Percentiles rank a stretch among this genome's conserved stretches.
phyloP scores from a whole-genome alignment of 805 yeast genomes.

The Schwanniomyces sp. region DNA sequence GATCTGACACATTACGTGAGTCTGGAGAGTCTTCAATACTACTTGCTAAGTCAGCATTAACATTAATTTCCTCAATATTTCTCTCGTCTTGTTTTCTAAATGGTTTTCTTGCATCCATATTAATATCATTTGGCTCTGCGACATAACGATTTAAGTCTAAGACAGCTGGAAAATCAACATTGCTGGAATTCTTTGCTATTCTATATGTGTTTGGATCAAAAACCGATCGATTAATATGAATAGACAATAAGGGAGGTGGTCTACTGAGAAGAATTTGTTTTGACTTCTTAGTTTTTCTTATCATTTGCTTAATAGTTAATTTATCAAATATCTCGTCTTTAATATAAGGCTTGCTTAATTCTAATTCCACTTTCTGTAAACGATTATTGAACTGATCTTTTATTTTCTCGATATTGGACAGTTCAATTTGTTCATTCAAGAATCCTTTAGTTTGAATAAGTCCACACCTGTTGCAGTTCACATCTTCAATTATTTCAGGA shows the following conservation, averaged over 20 bases:
- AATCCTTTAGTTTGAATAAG: constrained; percentile 59
- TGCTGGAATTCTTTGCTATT: constrained; percentile 81
- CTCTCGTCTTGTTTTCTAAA: constrained; percentile 62
- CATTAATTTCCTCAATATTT: neutral
- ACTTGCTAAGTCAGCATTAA: neutral
- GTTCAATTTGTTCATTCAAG: constrained; percentile 44
- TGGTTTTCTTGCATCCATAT: constrained; percentile 75
- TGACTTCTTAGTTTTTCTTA: constrained; percentile 73
- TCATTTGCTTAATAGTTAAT: constrained; percentile 72
- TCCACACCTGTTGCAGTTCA: constrained; percentile 93
- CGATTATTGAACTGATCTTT: constrained; percentile 27
- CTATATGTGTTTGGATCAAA: constrained; percentile 84
- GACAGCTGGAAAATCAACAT: constrained; percentile 71
- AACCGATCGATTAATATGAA: constrained; percentile 91
- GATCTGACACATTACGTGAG: constrained; percentile 8
- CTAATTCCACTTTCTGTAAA: constrained; percentile 35
- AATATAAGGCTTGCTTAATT: constrained; percentile 65
- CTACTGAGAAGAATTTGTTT: constrained; percentile 79
- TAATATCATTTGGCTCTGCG: constrained; percentile 66
- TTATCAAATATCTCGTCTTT: constrained; percentile 76
- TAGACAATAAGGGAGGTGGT: constrained; percentile 79
- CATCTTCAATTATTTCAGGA: constrained; percentile 89
- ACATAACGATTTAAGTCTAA: constrained; percentile 70
- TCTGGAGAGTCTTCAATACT: neutral
- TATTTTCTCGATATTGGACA: constrained; percentile 39